Base-by-base conservation (phyloP, 345 rosid genomes). In the Populus alba region DNA sequence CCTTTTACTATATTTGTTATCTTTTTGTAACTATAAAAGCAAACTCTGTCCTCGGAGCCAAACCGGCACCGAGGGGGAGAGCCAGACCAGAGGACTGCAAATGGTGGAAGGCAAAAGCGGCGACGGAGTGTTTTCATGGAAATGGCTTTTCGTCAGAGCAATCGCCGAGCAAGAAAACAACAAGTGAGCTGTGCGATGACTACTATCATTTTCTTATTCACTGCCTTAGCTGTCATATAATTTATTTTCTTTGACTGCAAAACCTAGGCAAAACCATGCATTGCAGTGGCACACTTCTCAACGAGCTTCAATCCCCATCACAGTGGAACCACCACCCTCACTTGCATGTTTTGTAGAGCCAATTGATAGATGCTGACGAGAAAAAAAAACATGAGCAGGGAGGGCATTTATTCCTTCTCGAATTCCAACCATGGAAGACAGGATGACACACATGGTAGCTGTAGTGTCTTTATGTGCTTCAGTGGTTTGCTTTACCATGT, bases 271-370 rank as follows among this genome's bases (percentile, higher is more conserved):
- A 1, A 11, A 6, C 10, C 31, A 29, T 13, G 20, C 29, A 5
- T 31, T 69, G 7, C 38, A 62, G 27, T 35, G 83, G 76, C 85
- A 81, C 87, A 10, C 83, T 70, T 71, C 53, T 74, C 79, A 41
- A 81, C 61, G 68, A 65, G 74, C 83, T 75, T 76, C 73, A 71
- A 75, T 79, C 80, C 79, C 82, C 79, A 29, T 73, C 82, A 70
- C 27, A 41, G 66, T 43, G 39, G 66, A 62, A 38, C 13, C 37
- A 39, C 15, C 10, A 2, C 29, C 43, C 63, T 29, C 17, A 41
- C 10, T 38, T 59, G 29, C 18, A 9, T 47, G 7, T 59, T 43
- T 16, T 45, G 57, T 49, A 37, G 12, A 20, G 70, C 8, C 53
- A 35, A 9, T 76, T 76, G 79, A 61, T 27, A 66, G 29, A 70